These are phyloP conservation scores for Blepharisma stoltei DNA, from an alignment of 73 alveolate genomes.

Conservation along the genomic window DNA sequence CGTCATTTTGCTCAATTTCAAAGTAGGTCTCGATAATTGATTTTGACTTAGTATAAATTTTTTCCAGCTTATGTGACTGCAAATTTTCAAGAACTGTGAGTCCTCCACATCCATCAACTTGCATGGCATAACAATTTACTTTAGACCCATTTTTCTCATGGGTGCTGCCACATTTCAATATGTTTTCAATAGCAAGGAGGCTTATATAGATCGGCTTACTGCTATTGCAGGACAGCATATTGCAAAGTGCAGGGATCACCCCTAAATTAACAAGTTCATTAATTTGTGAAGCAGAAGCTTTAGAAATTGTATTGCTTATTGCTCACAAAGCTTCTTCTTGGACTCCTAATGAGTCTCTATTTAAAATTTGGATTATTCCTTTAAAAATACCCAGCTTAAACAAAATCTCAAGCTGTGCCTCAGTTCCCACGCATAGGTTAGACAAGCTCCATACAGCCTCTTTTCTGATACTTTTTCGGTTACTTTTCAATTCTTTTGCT, in stretches of 20 bases:
- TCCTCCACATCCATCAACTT: constrained; percentile 76
- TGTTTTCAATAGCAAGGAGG: constrained; percentile 77
- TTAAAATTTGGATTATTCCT: constrained; percentile 53
- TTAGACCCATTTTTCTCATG: constrained; percentile 33
- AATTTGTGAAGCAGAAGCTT: constrained; percentile 64
- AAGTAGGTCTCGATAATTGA: constrained; percentile 78
- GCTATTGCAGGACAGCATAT: constrained; percentile 52
- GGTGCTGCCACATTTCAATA: constrained; percentile 68
- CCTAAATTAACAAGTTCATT: constrained; percentile 67
- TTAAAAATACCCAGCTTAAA: constrained; percentile 56
- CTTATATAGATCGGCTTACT: constrained; percentile 76
- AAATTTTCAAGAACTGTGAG: constrained; percentile 70
- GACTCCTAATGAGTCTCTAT: constrained; percentile 66
- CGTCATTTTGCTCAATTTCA: constrained; percentile 62
- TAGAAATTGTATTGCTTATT: constrained; percentile 81
- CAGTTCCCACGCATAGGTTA: constrained; percentile 95
- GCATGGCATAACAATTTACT: constrained; percentile 49
- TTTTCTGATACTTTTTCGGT: constrained; percentile 78
- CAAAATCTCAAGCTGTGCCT: constrained; percentile 65
- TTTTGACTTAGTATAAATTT: constrained; percentile 74
- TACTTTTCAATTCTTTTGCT: constrained; percentile 59
- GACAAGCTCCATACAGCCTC: constrained; percentile 93
- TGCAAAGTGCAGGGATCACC: constrained; percentile 57
- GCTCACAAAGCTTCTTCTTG: constrained; percentile 93
- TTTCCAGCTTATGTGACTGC: constrained; percentile 79